phyloP scores from a whole-genome alignment of 2,329 filamentous ascomycete genomes.

The Zelopaecilomyces penicillatus region DNA sequence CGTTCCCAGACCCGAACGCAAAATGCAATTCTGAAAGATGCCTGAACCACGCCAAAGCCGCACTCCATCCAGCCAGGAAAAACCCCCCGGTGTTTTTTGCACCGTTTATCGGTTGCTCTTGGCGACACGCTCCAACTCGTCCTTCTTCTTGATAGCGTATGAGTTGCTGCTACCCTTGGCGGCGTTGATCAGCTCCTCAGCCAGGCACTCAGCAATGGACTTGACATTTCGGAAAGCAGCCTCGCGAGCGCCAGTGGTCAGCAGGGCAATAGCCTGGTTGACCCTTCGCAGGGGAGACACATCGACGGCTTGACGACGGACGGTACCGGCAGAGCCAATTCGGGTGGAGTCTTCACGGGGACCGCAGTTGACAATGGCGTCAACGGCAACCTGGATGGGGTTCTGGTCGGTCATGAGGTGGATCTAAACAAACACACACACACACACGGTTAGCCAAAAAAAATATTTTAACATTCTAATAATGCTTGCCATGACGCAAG shows the following conservation, averaged over 20 bases:
- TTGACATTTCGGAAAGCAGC: slow-evolving; percentile 99
- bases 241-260: slow-evolving; percentile 98
- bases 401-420: slow-evolving; percentile 99
- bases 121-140: slow-evolving; percentile 99
- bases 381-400: slow-evolving; percentile 98
- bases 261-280: slow-evolving; percentile 98
- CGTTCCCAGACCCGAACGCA: slow-evolving; percentile 40
- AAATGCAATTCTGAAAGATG: slow-evolving; percentile 40
- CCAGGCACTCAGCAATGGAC: slow-evolving; percentile 98
- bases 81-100: slow-evolving; percentile 13
- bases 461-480: too few relatives aligned
- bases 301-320: slow-evolving; percentile 99
- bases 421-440: slow-evolving; percentile 50
- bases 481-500: too few relatives aligned
- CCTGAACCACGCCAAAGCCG: slow-evolving; percentile 37
- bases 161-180: slow-evolving; percentile 99
- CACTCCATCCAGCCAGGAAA: slow-evolving; percentile 28
- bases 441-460: background rate
- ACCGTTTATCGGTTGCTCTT: slow-evolving; percentile 98
- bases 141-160: slow-evolving; percentile 99
- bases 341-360: slow-evolving; percentile 99
- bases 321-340: slow-evolving; percentile 98
- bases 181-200: slow-evolving; percentile 99
- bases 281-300: slow-evolving; percentile 98
- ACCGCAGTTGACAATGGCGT: slow-evolving; percentile 99